Evolutionary conservation across 2,329 filamentous ascomycete species (phyloP), one percentile per base, ranked within the genome.

Genomic region (Coniochaeta sp.): DNA sequence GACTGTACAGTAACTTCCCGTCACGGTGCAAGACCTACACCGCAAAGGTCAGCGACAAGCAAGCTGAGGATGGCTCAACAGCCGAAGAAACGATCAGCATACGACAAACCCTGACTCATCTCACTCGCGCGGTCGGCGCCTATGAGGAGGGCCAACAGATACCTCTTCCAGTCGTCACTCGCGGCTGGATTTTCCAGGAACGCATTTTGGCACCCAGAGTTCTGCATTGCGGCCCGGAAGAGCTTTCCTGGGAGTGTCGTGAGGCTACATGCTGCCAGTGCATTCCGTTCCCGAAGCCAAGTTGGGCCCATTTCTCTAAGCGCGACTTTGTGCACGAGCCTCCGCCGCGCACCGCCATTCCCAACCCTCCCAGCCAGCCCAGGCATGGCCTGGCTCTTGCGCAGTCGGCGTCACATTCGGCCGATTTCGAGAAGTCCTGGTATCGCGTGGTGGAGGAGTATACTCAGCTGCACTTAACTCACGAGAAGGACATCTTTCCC

Each of bases 121-220:
- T 28, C 10, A 28, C 49, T 22, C 52, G 52, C 45, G 10, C 46
- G 40, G 49, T 47, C 28, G 47, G 42, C 2, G 14, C 42, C 3
- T 14, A 40, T 12, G 12, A 24, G 7, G 28, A 33, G n/a, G n/a
- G n/a, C n/a, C 22, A 48, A 1, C 6, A 31, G 31, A 46, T 52
- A 13, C 53, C 59, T 2, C 14, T 22, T 6, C 22, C 38, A n/a
- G 46, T 53, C 2, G 52, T 56, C 24, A 51, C 20, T 12, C 53
- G 58, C 33, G 59, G 56, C 18, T 63, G 59, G 59, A 57, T 58
- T 16, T 54, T 58, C 6, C 58, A 63, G 35, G 60, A 62, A 26
- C 56, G 56, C 13, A 35, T 58, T 7, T 51, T 63, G 3, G 55
- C 56, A 4, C 32, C 51, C 12, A 56, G 58, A 14, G 52, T 56